A percentile compares a stretch with the other conserved stretches of the same genome.
Conservation (phyloP, 2,329 filamentous ascomycete species). For the Ophiostoma sp. region DNA sequence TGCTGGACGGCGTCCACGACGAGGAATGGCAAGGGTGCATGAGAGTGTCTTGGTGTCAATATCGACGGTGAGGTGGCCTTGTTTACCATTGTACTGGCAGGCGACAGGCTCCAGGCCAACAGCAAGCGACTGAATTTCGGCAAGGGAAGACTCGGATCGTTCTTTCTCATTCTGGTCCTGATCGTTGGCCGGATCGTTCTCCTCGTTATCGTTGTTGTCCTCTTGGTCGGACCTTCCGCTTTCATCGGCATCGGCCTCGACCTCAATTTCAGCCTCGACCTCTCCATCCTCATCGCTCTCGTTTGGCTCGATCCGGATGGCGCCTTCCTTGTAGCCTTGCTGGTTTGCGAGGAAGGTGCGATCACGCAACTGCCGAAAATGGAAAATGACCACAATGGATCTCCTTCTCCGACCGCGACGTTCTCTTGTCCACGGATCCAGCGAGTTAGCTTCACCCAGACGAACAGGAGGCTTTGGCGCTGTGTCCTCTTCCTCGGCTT, state of each 20-base stretch:
- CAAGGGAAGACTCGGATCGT: not conserved
- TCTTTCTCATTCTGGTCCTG: not conserved
- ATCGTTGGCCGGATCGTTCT: not conserved
- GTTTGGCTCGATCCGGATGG: not conserved
- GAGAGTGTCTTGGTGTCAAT: slow-evolving; percentile 22
- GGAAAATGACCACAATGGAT: slow-evolving; percentile 37
- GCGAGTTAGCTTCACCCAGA: slow-evolving; percentile 35
- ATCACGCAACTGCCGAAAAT: slow-evolving; percentile 34
- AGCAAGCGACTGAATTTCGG: not conserved
- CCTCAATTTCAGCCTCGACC: not conserved
- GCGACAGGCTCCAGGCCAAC: not conserved
- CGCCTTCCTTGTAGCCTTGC: slow-evolving; percentile 17
- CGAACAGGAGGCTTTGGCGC: slow-evolving; percentile 26
- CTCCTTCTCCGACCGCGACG: slow-evolving; percentile 37
- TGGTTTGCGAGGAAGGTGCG: slow-evolving; percentile 21
- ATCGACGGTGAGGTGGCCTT: slow-evolving; percentile 32
- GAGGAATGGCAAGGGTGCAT: slow-evolving; percentile 28
- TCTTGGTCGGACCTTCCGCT: not conserved
- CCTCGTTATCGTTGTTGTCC: not conserved
- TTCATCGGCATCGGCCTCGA: not conserved
- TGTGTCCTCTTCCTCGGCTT: not conserved
- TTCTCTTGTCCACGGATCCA: slow-evolving; percentile 33
- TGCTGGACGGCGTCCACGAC: slow-evolving; percentile 10
- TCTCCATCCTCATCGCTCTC: not conserved
- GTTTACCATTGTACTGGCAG: slow-evolving; percentile 28